Evolutionary conservation across 176 grass and related monocot species (phyloP).

Genomic region (Phoenix roebelenii): DNA sequence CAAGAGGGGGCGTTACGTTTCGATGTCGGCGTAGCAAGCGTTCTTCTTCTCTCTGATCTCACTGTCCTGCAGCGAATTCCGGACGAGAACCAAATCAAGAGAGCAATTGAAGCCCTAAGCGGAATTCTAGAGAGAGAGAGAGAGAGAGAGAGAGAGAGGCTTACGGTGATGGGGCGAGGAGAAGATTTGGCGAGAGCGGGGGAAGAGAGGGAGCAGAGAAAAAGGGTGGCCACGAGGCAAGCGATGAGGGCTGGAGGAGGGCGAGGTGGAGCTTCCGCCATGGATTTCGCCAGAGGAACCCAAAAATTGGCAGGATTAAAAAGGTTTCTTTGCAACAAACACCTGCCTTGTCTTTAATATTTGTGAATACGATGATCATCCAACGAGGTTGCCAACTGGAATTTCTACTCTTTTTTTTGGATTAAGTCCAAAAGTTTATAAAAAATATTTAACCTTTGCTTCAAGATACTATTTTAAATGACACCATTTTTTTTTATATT

Average conservation of each 20-base stretch:
- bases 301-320: too few species aligned
- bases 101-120: too few species aligned
- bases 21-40: slow-evolving; percentile 83
- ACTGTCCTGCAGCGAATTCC: slow-evolving; percentile 33
- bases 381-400: too few species aligned
- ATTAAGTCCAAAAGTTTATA: too few species aligned
- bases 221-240: slow-evolving; percentile 23
- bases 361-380: too few species aligned
- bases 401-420: too few species aligned
- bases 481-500: too few species aligned
- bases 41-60: slow-evolving; percentile 81
- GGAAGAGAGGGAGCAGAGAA: slow-evolving; percentile 24
- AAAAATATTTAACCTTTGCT: too few species aligned
- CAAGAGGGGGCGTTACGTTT: slow-evolving; percentile 39
- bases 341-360: too few species aligned
- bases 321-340: too few species aligned
- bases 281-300: slow-evolving; percentile 1
- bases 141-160: background rate
- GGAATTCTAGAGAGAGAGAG: background rate
- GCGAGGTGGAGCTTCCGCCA: slow-evolving; percentile 17
- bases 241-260: background rate
- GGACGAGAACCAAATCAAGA: too few species aligned
- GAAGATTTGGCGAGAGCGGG: slow-evolving; percentile 48
- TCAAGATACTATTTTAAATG: too few species aligned
- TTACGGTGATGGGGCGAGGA: slow-evolving; percentile 61